Percentiles rank a stretch among this genome's conserved stretches.
These are phyloP conservation scores for Chaetothyriales sp. DNA, from an alignment of 2,329 filamentous ascomycete species.

Conservation along the genomic window DNA sequence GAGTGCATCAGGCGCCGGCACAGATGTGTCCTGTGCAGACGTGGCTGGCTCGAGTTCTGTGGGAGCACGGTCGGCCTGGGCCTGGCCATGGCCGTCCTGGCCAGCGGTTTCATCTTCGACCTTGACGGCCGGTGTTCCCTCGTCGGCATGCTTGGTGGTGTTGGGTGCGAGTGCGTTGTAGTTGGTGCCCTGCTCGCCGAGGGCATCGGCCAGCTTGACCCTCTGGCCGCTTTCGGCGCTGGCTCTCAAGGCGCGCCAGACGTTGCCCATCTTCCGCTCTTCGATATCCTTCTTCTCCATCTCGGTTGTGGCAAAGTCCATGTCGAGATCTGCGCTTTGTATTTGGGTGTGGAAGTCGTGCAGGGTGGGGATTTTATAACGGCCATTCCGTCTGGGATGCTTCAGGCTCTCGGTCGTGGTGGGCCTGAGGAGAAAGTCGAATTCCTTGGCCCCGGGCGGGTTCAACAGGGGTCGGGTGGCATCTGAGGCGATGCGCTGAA, in stretches of 20 bases:
- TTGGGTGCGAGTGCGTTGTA: background rate
- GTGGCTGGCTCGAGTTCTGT: background rate
- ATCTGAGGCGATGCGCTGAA: slow-evolving; percentile 52
- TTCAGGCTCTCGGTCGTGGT: slow-evolving; percentile 58
- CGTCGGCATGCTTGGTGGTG: background rate
- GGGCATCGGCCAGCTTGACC: slow-evolving; percentile 27
- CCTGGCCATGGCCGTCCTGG: background rate
- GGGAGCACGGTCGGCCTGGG: background rate
- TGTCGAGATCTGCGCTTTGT: slow-evolving; percentile 67
- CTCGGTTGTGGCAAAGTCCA: slow-evolving; percentile 61
- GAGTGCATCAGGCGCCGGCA: background rate
- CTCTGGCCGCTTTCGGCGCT: slow-evolving; percentile 32
- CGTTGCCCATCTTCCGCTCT: slow-evolving; percentile 72
- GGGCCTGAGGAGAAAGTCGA: slow-evolving; percentile 63
- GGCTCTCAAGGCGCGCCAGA: slow-evolving; percentile 76
- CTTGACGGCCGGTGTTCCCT: too few relatives aligned
- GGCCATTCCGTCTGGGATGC: slow-evolving; percentile 37
- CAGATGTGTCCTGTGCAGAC: background rate
- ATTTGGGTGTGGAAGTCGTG: slow-evolving; percentile 61
- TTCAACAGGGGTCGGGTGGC: slow-evolving; percentile 52
- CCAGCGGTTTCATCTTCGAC: background rate
- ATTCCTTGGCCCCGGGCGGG: slow-evolving; percentile 58
- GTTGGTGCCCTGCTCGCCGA: background rate
- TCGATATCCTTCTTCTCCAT: slow-evolving; percentile 45
- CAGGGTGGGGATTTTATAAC: slow-evolving; percentile 56